Base-by-base conservation (phyloP, 306 rosid species). In the Citrullus amarus region DNA sequence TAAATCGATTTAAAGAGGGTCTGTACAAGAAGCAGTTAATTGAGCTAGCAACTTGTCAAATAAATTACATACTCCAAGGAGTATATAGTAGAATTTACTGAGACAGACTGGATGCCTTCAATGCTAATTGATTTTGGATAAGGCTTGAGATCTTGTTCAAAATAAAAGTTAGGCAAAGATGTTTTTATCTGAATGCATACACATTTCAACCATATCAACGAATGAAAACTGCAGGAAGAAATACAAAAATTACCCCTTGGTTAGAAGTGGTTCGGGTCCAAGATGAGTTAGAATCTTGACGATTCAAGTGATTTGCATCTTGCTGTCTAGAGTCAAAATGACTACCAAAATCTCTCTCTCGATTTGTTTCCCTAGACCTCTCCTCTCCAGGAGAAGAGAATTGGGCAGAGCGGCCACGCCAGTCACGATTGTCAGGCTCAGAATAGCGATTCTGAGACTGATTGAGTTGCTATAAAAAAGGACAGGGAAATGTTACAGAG, bases 351-450 rank as follows among this genome's bases (percentile, higher is more conserved):
- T 90, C 98, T 80, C 81, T 92, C 73, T 78, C 99, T 38, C 86
- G 84, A 55, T 75, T 84, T 41, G 85, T 76, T 32, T 89, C 97
- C 96, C 93, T 87, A 63, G 96, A 88, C 82, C 88, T 90, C 54
- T 91, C 96, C 60, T 93, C 98, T 56, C 89, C 86, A 79, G 89
- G 58, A 43, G 90, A 57, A 67, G 91, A 82, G 85, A 77, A 81
- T 57, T 82, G 92, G 9, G 89, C 91, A 81, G 97, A 82, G 6
- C 98, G 93, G 54, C 90, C 93, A 86, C 93, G 99, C 99, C 99
- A 96, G 80, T 93, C 97, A 43, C 98, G 96, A 76, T 73, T 87
- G 79, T 93, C 99, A 28, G 94, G 94, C 87, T 96, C 99, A 72
- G 91, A 53, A 76, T 91, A 96, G 75, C 96, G 93, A 80, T 60